Base-by-base conservation (phyloP, 2,329 filamentous ascomycete genomes). In the Fusarium torreyae region DNA sequence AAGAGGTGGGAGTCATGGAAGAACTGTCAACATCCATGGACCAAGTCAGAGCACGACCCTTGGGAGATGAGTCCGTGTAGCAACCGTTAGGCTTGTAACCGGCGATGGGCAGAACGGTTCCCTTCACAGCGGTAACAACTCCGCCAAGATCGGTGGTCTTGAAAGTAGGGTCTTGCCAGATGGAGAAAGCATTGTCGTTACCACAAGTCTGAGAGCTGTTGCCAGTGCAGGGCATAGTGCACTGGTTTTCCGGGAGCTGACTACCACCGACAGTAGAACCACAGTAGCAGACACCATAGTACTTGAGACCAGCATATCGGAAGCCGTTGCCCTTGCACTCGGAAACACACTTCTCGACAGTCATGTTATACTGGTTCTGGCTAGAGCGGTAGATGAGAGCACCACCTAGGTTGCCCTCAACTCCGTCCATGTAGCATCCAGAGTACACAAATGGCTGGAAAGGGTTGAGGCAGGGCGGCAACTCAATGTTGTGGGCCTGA, bases 21-120 rank as follows among this genome's bases (percentile, higher is more conserved):
- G 71, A 64, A 15, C 72, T 59, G 31, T 80, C 74, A 17, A 85
- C 62, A 40, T 77, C 69, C 74, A 83, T 78, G 20, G 77, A 77
- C 74, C 82, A 86, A 26, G 79, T 79, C 46, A 88, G 79, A 26
- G 86, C 81, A 49, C 81, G 82, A 40, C 83, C 81, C 52, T 78
- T 67, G 48, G 64, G 66, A 20, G 79, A 79, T 57, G 80, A 73
- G 64, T 87, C 86, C 28, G 80, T 82, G 72, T 86, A 91, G 80
- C 90, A 93, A 57, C 90, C 90, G n/a, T 86, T 75, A 68, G 88
- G 85, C 43, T 81, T 80, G 82, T 89, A 92, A 45, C 84, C 81
- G 54, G 81, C 80, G 44, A 85, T 80, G 24, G 82, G 42, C 44
- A 60, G 65, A 39, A 44, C 28, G 17, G 15, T 24, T 36, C 67